Conservation (phyloP, 257 asterid genomes). For the Parsonsia alboflavescens region DNA sequence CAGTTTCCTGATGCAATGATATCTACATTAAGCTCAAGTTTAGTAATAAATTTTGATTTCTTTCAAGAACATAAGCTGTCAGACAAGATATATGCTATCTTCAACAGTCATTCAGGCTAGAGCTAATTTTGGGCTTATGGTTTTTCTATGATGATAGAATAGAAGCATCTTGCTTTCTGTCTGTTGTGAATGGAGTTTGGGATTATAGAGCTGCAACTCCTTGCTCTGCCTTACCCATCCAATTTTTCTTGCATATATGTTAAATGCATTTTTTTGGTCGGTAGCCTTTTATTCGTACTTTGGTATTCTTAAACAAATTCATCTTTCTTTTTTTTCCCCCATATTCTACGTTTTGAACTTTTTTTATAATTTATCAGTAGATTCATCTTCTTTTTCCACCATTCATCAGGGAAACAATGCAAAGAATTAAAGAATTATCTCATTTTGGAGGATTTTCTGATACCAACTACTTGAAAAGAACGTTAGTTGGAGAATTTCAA, state of each 20-base stretch:
- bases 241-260: background rate
- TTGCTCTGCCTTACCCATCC: background rate
- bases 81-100: background rate
- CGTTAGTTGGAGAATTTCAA: conserved; percentile 74
- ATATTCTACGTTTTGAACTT: background rate
- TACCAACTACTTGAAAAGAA: conserved; percentile 62
- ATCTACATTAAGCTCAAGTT: background rate
- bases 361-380: conserved; percentile 14
- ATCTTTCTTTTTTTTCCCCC: background rate
- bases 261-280: background rate
- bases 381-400: conserved; percentile 14
- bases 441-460: conserved; percentile 89
- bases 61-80: background rate
- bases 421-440: conserved; percentile 59
- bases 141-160: background rate
- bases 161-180: background rate
- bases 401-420: conserved; percentile 57
- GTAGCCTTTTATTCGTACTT: background rate
- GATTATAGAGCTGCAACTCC: background rate
- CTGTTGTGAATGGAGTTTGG: background rate
- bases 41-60: background rate
- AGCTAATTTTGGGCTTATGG: background rate
- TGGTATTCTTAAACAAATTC: background rate
- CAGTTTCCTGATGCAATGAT: background rate
- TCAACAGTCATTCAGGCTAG: background rate